These are phyloP conservation scores for Cyathus striatus DNA, from an alignment of 768 basidiomycete species.

Conservation along the genomic window DNA sequence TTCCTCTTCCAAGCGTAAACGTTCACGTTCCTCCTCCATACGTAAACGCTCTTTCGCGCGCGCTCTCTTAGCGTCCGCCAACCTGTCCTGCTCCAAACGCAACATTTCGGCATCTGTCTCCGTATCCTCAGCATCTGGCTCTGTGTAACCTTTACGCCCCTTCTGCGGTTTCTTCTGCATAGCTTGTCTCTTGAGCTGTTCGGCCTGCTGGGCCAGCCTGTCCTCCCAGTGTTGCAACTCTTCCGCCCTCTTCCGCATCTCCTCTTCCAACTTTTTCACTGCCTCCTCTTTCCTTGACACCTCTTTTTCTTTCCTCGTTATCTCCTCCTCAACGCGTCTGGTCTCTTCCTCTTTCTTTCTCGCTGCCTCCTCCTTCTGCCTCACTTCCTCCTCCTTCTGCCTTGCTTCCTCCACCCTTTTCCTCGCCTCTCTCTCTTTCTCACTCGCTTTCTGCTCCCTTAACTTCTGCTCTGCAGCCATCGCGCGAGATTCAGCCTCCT, in stretches of 20 bases:
- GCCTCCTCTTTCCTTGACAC: slow-evolving; percentile 17
- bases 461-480: slow-evolving; percentile 1
- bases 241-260: slow-evolving; percentile 10
- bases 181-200: slow-evolving; percentile 20
- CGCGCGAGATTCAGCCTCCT: slow-evolving; percentile 5
- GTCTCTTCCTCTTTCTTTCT: slow-evolving; percentile 10
- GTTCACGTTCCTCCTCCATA: slow-evolving; percentile 2
- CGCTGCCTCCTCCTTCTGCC: slow-evolving; percentile 18
- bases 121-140: too few species aligned
- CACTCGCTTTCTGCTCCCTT: slow-evolving; percentile 5
- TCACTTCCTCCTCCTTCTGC: slow-evolving; percentile 13
- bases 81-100: too few species aligned
- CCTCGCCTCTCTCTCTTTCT: slow-evolving; percentile 8
- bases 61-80: slow-evolving; percentile 12
- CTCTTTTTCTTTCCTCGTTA: slow-evolving; percentile 14
- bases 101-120: too few species aligned
- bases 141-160: slow-evolving; percentile 15
- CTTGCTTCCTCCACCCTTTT: slow-evolving; percentile 14
- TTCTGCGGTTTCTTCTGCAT: slow-evolving; percentile 14
- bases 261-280: slow-evolving; percentile 13
- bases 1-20: slow-evolving; percentile 13
- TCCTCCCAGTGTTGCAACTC: slow-evolving; percentile 17
- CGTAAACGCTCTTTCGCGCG: slow-evolving; percentile 19
- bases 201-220: slow-evolving; percentile 17
- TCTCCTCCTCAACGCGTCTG: slow-evolving; percentile 14